Conservation (phyloP, 495 filamentous ascomycete species). For the Penicillium canescens region DNA sequence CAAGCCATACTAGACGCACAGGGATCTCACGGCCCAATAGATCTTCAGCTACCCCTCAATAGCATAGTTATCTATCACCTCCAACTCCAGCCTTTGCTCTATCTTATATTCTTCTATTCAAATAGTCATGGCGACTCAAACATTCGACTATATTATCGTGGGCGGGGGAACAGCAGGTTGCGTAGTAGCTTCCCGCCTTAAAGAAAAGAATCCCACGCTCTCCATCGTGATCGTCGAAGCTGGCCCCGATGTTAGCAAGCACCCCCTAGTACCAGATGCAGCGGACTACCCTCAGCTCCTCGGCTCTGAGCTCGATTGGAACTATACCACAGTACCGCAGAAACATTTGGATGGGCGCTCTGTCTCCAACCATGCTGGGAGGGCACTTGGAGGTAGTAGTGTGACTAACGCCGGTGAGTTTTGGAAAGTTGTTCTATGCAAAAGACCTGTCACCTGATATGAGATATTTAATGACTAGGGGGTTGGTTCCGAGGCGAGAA, state of each 20-base stretch:
- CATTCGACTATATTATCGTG: constrained; percentile 33
- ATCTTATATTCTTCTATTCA: no score
- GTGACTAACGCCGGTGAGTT: constrained; percentile 14
- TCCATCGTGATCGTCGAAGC: constrained; percentile 30
- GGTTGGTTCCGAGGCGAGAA: constrained; percentile 35
- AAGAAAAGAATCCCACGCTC: constrained; percentile 15
- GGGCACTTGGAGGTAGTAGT: constrained; percentile 34
- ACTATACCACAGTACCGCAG: constrained; percentile 34
- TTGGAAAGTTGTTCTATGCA: no score
- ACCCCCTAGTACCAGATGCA: constrained; percentile 14
- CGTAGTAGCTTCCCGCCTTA: constrained; percentile 37
- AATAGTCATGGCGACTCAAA: no score
- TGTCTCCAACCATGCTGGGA: constrained; percentile 27
- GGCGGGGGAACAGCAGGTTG: constrained; percentile 47
- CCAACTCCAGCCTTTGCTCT: no score
- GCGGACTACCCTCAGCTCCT: constrained; percentile 15
- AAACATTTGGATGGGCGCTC: constrained; percentile 18
- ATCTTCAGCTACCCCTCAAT: no score
- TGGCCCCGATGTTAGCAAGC: constrained; percentile 20
- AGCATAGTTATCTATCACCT: no score
- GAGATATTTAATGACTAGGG: no score
- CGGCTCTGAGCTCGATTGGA: constrained; percentile 32
- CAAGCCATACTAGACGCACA: no score
- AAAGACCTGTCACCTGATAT: no score
- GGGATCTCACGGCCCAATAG: no score